Conservation (phyloP, 495 filamentous ascomycete species). For the Talaromyces adpressus region DNA sequence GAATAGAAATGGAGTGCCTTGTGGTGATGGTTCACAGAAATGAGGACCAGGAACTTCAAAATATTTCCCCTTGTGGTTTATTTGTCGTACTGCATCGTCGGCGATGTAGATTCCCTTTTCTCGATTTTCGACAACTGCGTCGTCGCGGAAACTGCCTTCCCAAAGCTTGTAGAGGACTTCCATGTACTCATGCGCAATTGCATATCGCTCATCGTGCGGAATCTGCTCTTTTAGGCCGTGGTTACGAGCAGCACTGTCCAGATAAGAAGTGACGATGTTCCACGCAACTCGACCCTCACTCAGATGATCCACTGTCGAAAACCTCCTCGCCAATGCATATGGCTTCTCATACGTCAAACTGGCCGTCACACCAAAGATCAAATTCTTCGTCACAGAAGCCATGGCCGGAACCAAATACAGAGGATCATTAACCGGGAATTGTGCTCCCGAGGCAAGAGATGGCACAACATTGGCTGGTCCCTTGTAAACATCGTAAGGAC, state of each 20-base stretch:
- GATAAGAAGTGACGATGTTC: slow-evolving; percentile 56
- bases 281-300: slow-evolving; percentile 48
- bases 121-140: slow-evolving; percentile 46
- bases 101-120: slow-evolving; percentile 40
- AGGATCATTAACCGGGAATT: slow-evolving; percentile 35
- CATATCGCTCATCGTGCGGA: slow-evolving; percentile 53
- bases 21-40: slow-evolving; percentile 50
- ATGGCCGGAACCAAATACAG: slow-evolving; percentile 45
- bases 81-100: slow-evolving; percentile 41
- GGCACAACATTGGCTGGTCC: slow-evolving; percentile 22
- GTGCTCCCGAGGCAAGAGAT: slow-evolving; percentile 21
- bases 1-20: slow-evolving; percentile 48
- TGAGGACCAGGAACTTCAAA: slow-evolving; percentile 50
- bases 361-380: slow-evolving; percentile 47
- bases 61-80: slow-evolving; percentile 52
- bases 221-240: slow-evolving; percentile 40
- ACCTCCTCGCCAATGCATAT: slow-evolving; percentile 49
- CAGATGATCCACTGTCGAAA: slow-evolving; percentile 54
- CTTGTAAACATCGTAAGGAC: slow-evolving; percentile 29
- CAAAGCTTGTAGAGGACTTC: slow-evolving; percentile 55
- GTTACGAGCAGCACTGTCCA: slow-evolving; percentile 52
- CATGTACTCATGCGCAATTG: slow-evolving; percentile 52
- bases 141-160: slow-evolving; percentile 53
- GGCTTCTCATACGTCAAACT: slow-evolving; percentile 50
- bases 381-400: slow-evolving; percentile 49